Evolutionary conservation across 805 yeast genomes (phyloP).

Genomic region (Lipomyces spencermartinsiae): DNA sequence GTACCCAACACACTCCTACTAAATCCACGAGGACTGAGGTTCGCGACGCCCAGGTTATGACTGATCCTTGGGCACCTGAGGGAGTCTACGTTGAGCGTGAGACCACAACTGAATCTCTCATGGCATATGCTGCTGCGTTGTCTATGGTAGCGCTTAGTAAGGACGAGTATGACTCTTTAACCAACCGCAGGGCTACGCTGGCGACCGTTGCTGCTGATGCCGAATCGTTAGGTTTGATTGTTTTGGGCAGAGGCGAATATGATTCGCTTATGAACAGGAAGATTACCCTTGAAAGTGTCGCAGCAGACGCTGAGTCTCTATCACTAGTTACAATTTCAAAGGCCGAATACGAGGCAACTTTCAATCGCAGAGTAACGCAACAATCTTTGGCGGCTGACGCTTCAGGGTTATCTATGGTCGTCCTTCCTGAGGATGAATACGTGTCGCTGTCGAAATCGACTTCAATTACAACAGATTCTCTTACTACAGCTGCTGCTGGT

Average conservation of each 20-base stretch:
- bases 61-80: conserved; percentile 28
- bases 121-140: conserved; percentile 31
- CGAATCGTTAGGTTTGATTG: conserved; percentile 21
- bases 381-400: conserved; percentile 23
- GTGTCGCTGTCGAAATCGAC: conserved; percentile 29
- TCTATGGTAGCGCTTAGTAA: conserved; percentile 19
- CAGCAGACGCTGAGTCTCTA: conserved; percentile 9
- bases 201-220: conserved; percentile 23
- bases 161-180: conserved; percentile 15
- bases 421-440: conserved; percentile 40
- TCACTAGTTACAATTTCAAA: background rate
- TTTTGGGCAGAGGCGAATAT: conserved; percentile 40
- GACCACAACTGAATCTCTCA: conserved; percentile 13
- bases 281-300: conserved; percentile 15
- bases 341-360: conserved; percentile 24
- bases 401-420: conserved; percentile 11
- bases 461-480: background rate
- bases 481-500: conserved; percentile 2
- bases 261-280: conserved; percentile 20
- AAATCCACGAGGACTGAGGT: conserved; percentile 2
- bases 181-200: conserved; percentile 5
- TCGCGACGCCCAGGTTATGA: conserved; percentile 20
- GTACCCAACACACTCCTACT: conserved; percentile 19
- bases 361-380: conserved; percentile 11
- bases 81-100: conserved; percentile 4